Evolutionary conservation across 1,139 yeast genomes (phyloP).

Genomic region (Saccharomyces hybrid): DNA sequence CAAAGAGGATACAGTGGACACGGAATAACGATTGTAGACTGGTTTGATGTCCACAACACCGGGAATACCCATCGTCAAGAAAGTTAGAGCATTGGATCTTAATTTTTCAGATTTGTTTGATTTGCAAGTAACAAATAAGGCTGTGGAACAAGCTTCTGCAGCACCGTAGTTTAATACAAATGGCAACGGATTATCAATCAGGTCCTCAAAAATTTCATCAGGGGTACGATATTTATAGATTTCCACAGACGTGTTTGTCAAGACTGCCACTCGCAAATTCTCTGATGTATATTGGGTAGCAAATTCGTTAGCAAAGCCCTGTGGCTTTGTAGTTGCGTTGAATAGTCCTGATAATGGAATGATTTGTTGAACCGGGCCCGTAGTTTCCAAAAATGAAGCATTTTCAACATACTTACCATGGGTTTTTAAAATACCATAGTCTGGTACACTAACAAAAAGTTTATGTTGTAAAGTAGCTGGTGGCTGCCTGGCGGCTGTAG

Average conservation of each 20-base stretch:
- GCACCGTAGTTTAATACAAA: constrained; percentile 52
- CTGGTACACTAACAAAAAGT: constrained; percentile 71
- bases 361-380: constrained; percentile 65
- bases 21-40: constrained; percentile 27
- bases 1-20: constrained; percentile 26
- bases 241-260: constrained; percentile 73
- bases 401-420: constrained; percentile 69
- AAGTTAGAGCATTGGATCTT: constrained; percentile 35
- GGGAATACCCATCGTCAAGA: constrained; percentile 35
- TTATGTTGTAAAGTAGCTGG: constrained; percentile 30
- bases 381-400: constrained; percentile 63
- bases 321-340: constrained; percentile 64
- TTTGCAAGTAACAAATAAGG: constrained; percentile 75
- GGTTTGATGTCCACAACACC: constrained; percentile 35
- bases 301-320: constrained; percentile 73
- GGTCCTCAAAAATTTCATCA: constrained; percentile 62
- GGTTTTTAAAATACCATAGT: constrained; percentile 72
- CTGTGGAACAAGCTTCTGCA: constrained; percentile 79
- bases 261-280: constrained; percentile 65
- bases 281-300: constrained; percentile 72
- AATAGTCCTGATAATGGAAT: constrained; percentile 62
- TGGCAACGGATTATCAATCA: constrained; percentile 48
- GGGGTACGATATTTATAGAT: constrained; percentile 74
- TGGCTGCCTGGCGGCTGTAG: constrained; percentile 2
- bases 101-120: constrained; percentile 51